Conservation (phyloP, 116 monocot genomes). For the Cymodocea nodosa region DNA sequence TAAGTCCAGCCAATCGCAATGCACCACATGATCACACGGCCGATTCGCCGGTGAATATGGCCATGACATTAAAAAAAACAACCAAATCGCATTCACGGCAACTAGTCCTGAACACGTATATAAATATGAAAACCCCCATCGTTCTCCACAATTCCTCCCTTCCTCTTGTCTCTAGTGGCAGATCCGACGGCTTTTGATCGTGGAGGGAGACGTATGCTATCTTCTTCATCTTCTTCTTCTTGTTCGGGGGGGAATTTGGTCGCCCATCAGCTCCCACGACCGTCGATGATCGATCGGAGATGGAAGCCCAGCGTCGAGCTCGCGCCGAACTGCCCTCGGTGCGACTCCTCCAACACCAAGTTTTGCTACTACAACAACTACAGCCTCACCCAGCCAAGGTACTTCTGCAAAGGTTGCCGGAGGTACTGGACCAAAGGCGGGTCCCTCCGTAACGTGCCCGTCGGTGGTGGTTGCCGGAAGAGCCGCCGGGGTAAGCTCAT, state of each 20-base stretch:
- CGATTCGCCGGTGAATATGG: too few relatives aligned
- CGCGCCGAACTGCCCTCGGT: slow-evolving; percentile 15
- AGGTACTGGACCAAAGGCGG: slow-evolving; percentile 33
- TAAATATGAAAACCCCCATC: too few relatives aligned
- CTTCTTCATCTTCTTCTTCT: too few relatives aligned
- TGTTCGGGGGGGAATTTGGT: slow-evolving; percentile 1
- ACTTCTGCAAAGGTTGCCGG: slow-evolving; percentile 68
- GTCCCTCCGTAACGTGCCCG: slow-evolving; percentile 7
- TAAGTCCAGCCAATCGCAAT: too few relatives aligned
- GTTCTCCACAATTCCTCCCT: too few relatives aligned
- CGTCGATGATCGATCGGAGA: slow-evolving; percentile 8
- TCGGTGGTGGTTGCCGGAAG: slow-evolving; percentile 4
- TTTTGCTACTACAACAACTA: slow-evolving; percentile 99
- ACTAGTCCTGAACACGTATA: too few relatives aligned
- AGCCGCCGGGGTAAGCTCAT: neutral
- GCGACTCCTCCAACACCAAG: slow-evolving; percentile 86
- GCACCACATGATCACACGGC: too few relatives aligned
- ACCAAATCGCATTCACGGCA: too few relatives aligned
- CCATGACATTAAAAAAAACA: too few relatives aligned
- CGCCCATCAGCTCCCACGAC: neutral
- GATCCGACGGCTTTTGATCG: too few relatives aligned
- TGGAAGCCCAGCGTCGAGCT: slow-evolving; percentile 14
- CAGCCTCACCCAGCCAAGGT: slow-evolving; percentile 65
- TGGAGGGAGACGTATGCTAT: too few relatives aligned
- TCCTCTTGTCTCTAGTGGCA: too few relatives aligned